Evolutionary conservation across 1,284 basidiomycete species (phyloP).

Genomic region (Malassezia cuniculi): DNA sequence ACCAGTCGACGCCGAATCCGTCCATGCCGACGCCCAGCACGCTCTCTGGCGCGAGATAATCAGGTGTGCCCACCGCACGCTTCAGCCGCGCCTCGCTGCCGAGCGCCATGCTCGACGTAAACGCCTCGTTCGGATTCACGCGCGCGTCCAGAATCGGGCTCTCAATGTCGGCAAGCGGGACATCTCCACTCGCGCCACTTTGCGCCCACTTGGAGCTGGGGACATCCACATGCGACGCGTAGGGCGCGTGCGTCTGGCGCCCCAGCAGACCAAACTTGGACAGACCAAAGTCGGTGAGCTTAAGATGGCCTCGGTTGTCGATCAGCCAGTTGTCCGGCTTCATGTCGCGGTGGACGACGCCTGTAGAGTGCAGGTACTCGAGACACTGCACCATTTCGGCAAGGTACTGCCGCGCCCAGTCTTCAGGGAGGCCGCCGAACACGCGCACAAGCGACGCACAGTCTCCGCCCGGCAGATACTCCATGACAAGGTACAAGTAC

Average conservation of each 20-base stretch:
- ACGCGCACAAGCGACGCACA: slow-evolving; percentile 93
- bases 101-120: slow-evolving; percentile 10
- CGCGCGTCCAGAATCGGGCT: slow-evolving; percentile 51
- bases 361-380: slow-evolving; percentile 83
- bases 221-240: neutral
- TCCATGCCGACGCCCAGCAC: slow-evolving; percentile 91
- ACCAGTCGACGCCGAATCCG: slow-evolving; percentile 95
- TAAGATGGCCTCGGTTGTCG: slow-evolving; percentile 86
- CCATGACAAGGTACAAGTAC: slow-evolving; percentile 48
- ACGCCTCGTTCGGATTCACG: slow-evolving; percentile 51
- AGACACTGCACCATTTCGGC: slow-evolving; percentile 89
- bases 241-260: slow-evolving; percentile 53
- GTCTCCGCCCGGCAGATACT: slow-evolving; percentile 67
- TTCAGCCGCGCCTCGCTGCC: slow-evolving; percentile 7
- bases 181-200: neutral
- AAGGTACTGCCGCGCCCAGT: slow-evolving; percentile 91
- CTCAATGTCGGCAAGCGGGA: slow-evolving; percentile 18
- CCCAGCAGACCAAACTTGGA: slow-evolving; percentile 92
- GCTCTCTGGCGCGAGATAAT: slow-evolving; percentile 90
- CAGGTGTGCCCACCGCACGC: slow-evolving; percentile 80
- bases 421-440: slow-evolving; percentile 79
- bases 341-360: slow-evolving; percentile 93
- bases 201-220: neutral
- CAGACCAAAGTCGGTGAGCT: slow-evolving; percentile 93
- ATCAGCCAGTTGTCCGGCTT: slow-evolving; percentile 97